A percentile compares a stretch with the other conserved stretches of the same genome.
phyloP scores from a whole-genome alignment of 805 yeast genomes.

The Metschnikowia cerradonensis region DNA sequence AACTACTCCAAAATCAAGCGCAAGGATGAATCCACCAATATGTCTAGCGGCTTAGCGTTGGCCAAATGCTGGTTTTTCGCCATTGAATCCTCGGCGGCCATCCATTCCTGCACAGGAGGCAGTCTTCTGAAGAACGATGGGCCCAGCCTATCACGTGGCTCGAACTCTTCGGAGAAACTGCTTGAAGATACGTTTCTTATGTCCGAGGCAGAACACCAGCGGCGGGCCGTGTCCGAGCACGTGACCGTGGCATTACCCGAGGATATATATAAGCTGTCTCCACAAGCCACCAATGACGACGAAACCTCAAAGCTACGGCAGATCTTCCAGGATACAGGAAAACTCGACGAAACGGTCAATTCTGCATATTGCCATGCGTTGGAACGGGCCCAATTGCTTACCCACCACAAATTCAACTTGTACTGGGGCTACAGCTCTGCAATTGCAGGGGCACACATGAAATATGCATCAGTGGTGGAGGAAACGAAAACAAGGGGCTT shows the following conservation, averaged over 20 bases:
- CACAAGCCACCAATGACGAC: conserved; percentile 5
- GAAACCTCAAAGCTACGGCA: conserved; percentile 7
- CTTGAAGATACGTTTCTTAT: background rate
- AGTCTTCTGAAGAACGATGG: conserved; percentile 3
- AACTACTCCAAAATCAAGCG: conserved; percentile 15
- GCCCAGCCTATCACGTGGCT: background rate
- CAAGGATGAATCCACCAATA: conserved; percentile 5
- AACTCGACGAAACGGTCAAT: conserved; percentile 21
- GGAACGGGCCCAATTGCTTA: conserved; percentile 24
- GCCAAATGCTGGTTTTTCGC: conserved; percentile 29
- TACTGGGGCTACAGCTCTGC: conserved; percentile 31
- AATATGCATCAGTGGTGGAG: conserved; percentile 24
- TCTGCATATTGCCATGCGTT: conserved; percentile 33
- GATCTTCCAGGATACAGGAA: conserved; percentile 31
- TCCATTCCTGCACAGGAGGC: conserved; percentile 17
- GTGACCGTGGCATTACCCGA: background rate
- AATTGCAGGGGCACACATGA: conserved; percentile 25
- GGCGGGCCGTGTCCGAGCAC: background rate
- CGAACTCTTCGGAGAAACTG: background rate
- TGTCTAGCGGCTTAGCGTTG: conserved; percentile 22
- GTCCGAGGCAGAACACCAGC: conserved; percentile 1
- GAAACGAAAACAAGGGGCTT: conserved; percentile 17
- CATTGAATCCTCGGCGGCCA: conserved; percentile 21
- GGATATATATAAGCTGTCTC: conserved; percentile 3
- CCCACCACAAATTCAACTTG: conserved; percentile 24